Conservation (phyloP, 345 rosid species). For the Eucalyptus rudis region DNA sequence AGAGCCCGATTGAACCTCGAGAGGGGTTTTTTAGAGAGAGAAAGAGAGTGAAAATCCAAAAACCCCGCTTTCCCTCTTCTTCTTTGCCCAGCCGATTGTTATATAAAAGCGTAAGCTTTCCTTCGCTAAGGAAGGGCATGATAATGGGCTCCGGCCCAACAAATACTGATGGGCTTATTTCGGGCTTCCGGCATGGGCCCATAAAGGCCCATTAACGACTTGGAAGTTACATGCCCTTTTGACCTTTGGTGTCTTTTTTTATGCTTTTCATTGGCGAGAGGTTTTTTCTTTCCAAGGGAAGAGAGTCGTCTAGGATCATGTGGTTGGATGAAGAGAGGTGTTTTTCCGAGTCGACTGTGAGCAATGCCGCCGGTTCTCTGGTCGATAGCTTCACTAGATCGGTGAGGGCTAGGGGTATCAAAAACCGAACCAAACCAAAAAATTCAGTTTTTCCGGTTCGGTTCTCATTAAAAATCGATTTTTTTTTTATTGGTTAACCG, state of each 20-base stretch:
- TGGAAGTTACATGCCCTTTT: neutral
- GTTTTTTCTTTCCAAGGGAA: neutral
- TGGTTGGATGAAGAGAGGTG: neutral
- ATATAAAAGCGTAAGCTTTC: too few relatives aligned
- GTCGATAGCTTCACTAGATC: accelerated
- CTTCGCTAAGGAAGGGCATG: neutral
- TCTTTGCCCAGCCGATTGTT: neutral
- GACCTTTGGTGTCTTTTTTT: neutral
- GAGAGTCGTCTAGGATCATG: neutral
- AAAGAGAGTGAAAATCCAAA: neutral
- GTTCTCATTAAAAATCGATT: too few relatives aligned
- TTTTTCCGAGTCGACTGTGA: accelerated
- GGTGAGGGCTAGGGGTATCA: too few relatives aligned
- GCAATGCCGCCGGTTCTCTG: accelerated
- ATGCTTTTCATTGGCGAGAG: neutral
- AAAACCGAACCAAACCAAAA: too few relatives aligned
- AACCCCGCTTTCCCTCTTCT: neutral
- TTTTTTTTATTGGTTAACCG: too few relatives aligned
- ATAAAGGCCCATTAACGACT: neutral
- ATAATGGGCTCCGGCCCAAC: neutral
- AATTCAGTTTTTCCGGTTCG: too few relatives aligned
- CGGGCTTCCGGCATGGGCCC: neutral
- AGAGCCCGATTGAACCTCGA: neutral
- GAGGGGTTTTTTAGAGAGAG: neutral
- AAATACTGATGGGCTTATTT: neutral